Base-by-base conservation (phyloP, 768 basidiomycete genomes). In the Tylopilus vinaceipallidus region DNA sequence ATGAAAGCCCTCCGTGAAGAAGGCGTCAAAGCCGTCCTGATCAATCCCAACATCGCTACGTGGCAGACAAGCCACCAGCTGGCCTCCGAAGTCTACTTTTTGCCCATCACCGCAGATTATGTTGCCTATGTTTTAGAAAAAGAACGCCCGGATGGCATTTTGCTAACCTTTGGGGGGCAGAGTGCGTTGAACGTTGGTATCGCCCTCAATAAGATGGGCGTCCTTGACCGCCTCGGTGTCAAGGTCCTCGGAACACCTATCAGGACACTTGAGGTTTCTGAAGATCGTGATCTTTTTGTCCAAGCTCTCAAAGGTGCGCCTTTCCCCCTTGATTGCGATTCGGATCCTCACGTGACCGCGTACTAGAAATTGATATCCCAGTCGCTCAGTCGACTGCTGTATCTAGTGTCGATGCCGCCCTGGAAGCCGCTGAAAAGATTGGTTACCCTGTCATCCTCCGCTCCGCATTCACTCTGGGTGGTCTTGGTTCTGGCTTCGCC, bases 61-160 rank as follows among this genome's bases (percentile, higher is more conserved):
- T 98, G 95, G 88, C 97, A 99, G 72, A 98, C 97, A 1, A 98
- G 95, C 8, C 97, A 99, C 66, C 86, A 98, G 68, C 78, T 99
- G 55, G 97, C 97, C 24, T 88, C 88, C 2, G 91, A 98, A 67
- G 93, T 98, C 58, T 99, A 98, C 74, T 99, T 98, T 74, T 72
- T 99, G 30, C 97, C 97, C 40, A 83, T 99, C 62, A 98, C 97
- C 0, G 73, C 91, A 44, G 97, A 98, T 70, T 98, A 98, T 70
- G 97, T 99, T 55, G 95, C 97, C 54, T 98, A 98, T 64, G 93
- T 99, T 23, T 76, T 98, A 67, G 97, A 99, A 75, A 97, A 95
- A 73, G 97, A 98, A 73, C 80, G 94, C 9, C 97, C 97, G 0
- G 97, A 98, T 65, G 97, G 97, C 53, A 90, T 99, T 57, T 76